Evolutionary conservation across 305 asterid species (phyloP).

Genomic region (Fraxinus floribunda): DNA sequence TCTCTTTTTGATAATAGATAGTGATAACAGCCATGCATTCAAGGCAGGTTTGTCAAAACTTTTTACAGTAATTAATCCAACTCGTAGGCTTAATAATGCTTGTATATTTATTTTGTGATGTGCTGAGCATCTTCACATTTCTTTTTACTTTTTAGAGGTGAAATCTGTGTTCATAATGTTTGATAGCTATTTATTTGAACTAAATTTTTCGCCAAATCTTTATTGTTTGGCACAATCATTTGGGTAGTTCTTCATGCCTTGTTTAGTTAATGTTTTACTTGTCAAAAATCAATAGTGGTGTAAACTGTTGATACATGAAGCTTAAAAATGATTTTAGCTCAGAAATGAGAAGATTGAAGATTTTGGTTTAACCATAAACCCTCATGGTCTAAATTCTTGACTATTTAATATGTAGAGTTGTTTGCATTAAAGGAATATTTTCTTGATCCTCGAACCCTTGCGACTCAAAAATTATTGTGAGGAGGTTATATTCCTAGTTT

Average conservation of each 20-base stretch:
- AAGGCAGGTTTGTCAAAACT: constrained; percentile 99
- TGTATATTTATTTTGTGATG: constrained; percentile 13
- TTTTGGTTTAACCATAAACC: background rate
- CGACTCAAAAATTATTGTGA: background rate
- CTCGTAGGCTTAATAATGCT: constrained; percentile 7
- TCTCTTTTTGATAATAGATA: constrained; percentile 81
- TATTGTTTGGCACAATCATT: background rate
- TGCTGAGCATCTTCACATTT: constrained; percentile 4
- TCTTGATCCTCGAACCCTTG: background rate
- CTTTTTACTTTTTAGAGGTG: background rate
- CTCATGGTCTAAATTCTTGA: background rate
- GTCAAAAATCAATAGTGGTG: background rate
- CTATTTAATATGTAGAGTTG: background rate
- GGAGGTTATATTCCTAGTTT: background rate
- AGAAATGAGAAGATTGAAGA: background rate
- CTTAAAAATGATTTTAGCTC: background rate
- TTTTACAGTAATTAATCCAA: constrained; percentile 38
- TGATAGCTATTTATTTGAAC: background rate
- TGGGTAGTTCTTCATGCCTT: background rate
- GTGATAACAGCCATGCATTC: constrained; percentile 96
- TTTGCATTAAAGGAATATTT: background rate
- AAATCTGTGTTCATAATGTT: background rate
- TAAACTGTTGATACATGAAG: background rate
- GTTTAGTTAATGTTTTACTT: background rate
- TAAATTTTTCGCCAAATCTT: background rate